These are phyloP conservation scores for Hygrophoropsis aurantiaca DNA, from an alignment of 768 basidiomycete genomes.

Conservation along the genomic window DNA sequence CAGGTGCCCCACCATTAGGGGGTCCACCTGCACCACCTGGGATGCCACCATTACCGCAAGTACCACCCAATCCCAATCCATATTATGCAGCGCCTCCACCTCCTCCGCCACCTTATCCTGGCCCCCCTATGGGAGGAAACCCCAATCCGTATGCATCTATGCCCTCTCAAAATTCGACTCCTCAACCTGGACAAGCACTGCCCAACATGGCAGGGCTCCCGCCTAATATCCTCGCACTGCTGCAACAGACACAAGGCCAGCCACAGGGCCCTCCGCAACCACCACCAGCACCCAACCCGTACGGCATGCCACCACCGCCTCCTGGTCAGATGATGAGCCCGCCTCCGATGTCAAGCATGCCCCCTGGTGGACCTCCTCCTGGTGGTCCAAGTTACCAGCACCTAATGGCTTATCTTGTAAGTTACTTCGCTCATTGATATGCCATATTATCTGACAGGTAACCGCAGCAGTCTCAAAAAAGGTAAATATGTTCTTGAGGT, in stretches of 20 bases:
- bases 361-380: slow-evolving; percentile 41
- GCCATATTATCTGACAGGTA: no score
- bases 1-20: slow-evolving; percentile 28
- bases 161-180: slow-evolving; percentile 25
- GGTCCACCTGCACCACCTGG: slow-evolving; percentile 32
- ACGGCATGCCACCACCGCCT: slow-evolving; percentile 39
- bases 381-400: slow-evolving; percentile 55
- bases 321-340: slow-evolving; percentile 46
- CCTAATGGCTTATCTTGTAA: slow-evolving; percentile 68
- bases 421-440: slow-evolving; percentile 15
- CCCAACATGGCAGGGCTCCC: slow-evolving; percentile 45
- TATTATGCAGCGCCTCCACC: slow-evolving; percentile 48
- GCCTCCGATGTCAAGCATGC: slow-evolving; percentile 39
- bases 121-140: slow-evolving; percentile 14
- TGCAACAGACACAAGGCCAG: slow-evolving; percentile 52
- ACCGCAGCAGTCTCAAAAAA: no score
- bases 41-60: slow-evolving; percentile 35
- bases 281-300: slow-evolving; percentile 20
- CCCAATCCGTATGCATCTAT: slow-evolving; percentile 29
- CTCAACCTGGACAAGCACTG: slow-evolving; percentile 34
- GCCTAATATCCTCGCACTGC: slow-evolving; percentile 66
- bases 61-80: slow-evolving; percentile 25
- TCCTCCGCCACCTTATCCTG: slow-evolving; percentile 20
- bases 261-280: slow-evolving; percentile 32
- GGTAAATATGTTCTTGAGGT: no score